These are phyloP conservation scores for Pseudocercospora musae DNA, from an alignment of 2,329 filamentous ascomycete species.

Conservation along the genomic window DNA sequence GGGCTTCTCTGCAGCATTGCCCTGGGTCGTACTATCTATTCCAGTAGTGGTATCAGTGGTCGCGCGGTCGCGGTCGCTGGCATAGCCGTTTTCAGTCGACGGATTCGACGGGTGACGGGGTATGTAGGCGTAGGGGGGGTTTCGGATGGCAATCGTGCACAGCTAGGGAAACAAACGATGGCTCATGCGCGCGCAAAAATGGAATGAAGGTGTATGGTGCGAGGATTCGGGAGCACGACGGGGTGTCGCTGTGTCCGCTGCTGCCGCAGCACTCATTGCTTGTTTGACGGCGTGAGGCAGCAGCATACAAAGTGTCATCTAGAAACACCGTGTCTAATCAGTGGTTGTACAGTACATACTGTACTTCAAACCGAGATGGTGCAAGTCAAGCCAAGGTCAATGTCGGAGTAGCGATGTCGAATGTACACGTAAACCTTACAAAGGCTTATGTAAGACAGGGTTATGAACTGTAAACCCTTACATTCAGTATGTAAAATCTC, in stretches of 20 bases:
- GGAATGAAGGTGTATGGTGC: not conserved
- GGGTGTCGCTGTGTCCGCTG: not conserved
- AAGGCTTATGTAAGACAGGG: too few species aligned
- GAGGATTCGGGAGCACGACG: not conserved
- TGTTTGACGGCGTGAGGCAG: not conserved
- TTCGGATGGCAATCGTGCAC: not conserved
- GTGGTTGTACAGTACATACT: too few species aligned
- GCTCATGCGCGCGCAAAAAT: not conserved
- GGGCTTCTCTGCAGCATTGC: conserved; percentile 30
- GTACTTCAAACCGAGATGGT: not conserved
- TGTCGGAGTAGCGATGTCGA: too few species aligned
- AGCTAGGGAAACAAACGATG: not conserved
- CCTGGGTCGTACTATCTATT: not conserved
- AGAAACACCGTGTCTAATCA: too few species aligned
- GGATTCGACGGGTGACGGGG: not conserved
- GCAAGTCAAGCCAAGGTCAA: not conserved
- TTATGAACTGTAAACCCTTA: too few species aligned
- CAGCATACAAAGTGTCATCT: not conserved
- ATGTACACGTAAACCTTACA: too few species aligned
- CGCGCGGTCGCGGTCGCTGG: not conserved
- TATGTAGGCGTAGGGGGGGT: not conserved
- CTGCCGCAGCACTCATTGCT: too few species aligned
- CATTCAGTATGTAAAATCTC: too few species aligned
- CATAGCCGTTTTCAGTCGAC: not conserved
- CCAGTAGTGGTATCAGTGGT: not conserved